A percentile compares a stretch with the other conserved stretches of the same genome.
phyloP scores from a whole-genome alignment of 2,329 filamentous ascomycete genomes.

The Blastomyces gilchristii region DNA sequence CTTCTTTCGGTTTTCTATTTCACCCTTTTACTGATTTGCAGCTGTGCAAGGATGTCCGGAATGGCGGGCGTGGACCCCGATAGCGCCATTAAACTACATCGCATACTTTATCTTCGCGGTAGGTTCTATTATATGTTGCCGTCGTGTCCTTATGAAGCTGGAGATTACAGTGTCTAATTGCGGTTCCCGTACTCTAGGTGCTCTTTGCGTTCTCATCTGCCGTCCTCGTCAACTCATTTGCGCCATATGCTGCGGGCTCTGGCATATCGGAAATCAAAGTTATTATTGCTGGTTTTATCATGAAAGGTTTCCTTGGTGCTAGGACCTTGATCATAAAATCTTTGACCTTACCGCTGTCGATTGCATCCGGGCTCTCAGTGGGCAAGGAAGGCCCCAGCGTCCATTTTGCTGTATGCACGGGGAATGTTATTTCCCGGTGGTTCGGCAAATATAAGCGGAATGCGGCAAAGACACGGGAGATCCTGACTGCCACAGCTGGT shows the following conservation, averaged over 20 bases:
- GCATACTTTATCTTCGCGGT: constrained; percentile 80
- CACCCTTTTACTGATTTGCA: constrained; percentile 8
- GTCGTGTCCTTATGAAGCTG: neutral
- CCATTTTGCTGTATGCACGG: constrained; percentile 96
- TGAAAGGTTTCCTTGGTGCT: constrained; percentile 92
- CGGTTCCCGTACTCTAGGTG: constrained; percentile 38
- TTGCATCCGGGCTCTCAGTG: constrained; percentile 85
- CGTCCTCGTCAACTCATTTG: constrained; percentile 76
- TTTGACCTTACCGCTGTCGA: constrained; percentile 77
- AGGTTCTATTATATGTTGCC: constrained; percentile 22
- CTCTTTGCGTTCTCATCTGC: constrained; percentile 75
- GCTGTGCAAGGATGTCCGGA: constrained; percentile 57
- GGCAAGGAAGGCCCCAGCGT: constrained; percentile 97
- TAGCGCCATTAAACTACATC: constrained; percentile 70
- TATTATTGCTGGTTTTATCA: constrained; percentile 96
- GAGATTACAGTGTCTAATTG: neutral
- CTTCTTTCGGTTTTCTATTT: neutral
- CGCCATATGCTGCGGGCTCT: constrained; percentile 90
- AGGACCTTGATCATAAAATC: constrained; percentile 94
- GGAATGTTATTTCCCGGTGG: constrained; percentile 86
- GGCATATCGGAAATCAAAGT: constrained; percentile 99
- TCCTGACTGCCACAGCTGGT: constrained; percentile 85
- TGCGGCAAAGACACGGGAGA: constrained; percentile 88
- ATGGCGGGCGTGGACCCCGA: constrained; percentile 81
- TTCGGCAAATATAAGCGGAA: constrained; percentile 89